These are phyloP conservation scores for Coemansia erecta DNA, from an alignment of 192 early-diverging fungal genomes.

Conservation along the genomic window DNA sequence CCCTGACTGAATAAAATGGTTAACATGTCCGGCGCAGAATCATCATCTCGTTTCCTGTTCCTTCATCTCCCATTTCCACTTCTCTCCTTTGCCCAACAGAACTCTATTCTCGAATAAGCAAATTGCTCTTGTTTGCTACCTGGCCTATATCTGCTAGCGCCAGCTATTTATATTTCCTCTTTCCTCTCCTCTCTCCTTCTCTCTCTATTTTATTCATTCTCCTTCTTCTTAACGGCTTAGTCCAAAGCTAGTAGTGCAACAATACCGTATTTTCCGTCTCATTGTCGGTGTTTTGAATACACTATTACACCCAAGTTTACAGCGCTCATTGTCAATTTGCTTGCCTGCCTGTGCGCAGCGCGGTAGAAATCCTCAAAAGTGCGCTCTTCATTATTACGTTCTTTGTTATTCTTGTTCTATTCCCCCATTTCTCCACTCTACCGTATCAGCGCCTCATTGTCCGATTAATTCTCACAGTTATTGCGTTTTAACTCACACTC, in stretches of 20 bases:
- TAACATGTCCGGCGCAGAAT: slow-evolving; percentile 15
- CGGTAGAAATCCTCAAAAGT: background rate
- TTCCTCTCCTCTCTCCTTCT: background rate
- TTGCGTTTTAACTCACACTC: slow-evolving; percentile 3
- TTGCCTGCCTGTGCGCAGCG: too few species aligned
- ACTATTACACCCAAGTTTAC: background rate
- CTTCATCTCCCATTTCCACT: slow-evolving; percentile 5
- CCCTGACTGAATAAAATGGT: slow-evolving; percentile 26
- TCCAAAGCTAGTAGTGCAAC: background rate
- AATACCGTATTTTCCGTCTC: background rate
- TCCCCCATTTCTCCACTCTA: slow-evolving; percentile 8
- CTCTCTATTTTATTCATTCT: too few species aligned
- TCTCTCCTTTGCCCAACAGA: background rate
- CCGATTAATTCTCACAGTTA: slow-evolving; percentile 9
- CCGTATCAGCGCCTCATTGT: slow-evolving; percentile 4
- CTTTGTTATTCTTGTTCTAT: background rate
- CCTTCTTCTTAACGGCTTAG: background rate
- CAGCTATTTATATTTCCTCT: background rate
- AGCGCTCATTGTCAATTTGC: too few species aligned
- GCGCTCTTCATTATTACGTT: background rate
- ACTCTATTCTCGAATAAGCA: background rate
- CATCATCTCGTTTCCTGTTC: background rate
- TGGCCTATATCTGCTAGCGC: background rate
- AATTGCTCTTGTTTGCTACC: background rate
- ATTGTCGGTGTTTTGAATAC: background rate